These are phyloP conservation scores for Arabidopsis thaliana DNA, from an alignment of 345 rosid genomes.

Conservation along the genomic window TAIR10.1 NC_003070.9:26473501-26474000, in stretches of 20 bases:
- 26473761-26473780: conserved; percentile 50
- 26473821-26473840: conserved; percentile 49
- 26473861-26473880: conserved; percentile 48
- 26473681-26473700: conserved; percentile 54
- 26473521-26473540: conserved; percentile 51
- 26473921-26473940: conserved; percentile 31
- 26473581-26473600: conserved; percentile 47
- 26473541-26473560: conserved; percentile 52
- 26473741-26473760: conserved; percentile 45
- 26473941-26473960: conserved; percentile 39
- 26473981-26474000: conserved; percentile 58
- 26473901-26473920: conserved; percentile 37
- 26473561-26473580: conserved; percentile 47
- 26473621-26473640: conserved; percentile 53
- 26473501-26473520: conserved; percentile 53
- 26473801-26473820: conserved; percentile 46
- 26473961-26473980: conserved; percentile 52
- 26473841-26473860: conserved; percentile 41
- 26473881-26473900: conserved; percentile 50
- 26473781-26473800: conserved; percentile 50
- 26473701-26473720: conserved; percentile 45
- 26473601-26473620: conserved; percentile 57
- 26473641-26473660: conserved; percentile 49
- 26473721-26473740: conserved; percentile 47
- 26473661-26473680: conserved; percentile 45